phyloP scores from a whole-genome alignment of 345 rosid species.

The Euphorbia peplus region DNA sequence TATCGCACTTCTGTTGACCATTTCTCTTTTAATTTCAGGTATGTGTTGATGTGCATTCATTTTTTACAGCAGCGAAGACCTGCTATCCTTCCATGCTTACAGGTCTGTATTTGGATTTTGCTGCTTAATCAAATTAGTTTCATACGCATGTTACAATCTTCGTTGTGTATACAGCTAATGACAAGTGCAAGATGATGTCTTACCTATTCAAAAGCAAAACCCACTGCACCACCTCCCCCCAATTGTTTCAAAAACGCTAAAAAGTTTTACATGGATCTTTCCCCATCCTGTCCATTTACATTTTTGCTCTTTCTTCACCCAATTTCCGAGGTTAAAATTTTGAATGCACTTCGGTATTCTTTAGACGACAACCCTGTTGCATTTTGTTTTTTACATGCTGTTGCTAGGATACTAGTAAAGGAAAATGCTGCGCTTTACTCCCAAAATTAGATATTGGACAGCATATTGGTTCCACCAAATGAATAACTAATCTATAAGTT shows the following conservation, averaged over 20 bases:
- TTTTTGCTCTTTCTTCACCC: not conserved
- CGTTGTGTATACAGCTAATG: not conserved
- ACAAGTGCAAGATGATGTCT: not conserved
- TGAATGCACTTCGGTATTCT: not conserved
- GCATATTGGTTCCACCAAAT: not conserved
- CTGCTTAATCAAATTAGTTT: not conserved
- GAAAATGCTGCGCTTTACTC: slow-evolving; percentile 1
- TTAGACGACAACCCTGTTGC: not conserved
- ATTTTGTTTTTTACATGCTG: not conserved
- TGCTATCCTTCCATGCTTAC: slow-evolving; percentile 94
- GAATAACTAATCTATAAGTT: not conserved
- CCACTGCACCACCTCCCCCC: too few relatives aligned
- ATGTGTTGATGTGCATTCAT: slow-evolving; percentile 96
- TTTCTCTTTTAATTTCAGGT: slow-evolving; percentile 47
- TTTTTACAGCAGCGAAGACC: slow-evolving; percentile 88
- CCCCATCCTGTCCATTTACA: not conserved
- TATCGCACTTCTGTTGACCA: not conserved
- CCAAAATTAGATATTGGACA: not conserved
- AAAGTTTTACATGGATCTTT: not conserved
- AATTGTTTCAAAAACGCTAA: not conserved
- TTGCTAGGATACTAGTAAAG: not conserved
- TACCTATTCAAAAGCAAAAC: too few relatives aligned
- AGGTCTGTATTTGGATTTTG: slow-evolving; percentile 40
- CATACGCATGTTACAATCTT: not conserved
- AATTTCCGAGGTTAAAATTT: not conserved